Evolutionary conservation across 1,139 yeast genomes (phyloP), one percentile per base, ranked within the genome.

Genomic region (Geotrichum aggregatum): DNA sequence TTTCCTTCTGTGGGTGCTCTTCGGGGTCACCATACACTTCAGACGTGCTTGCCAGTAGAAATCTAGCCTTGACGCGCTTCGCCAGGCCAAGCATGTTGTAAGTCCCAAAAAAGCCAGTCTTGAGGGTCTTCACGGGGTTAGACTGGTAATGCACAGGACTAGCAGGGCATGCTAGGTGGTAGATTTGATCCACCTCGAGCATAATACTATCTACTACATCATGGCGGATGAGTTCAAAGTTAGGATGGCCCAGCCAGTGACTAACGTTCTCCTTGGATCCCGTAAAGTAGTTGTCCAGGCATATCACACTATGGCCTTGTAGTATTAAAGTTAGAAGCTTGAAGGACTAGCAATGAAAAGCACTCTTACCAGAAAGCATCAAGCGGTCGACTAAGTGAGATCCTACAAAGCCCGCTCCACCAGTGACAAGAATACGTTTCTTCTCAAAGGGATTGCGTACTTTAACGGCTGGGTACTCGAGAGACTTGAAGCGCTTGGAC

Each of bases 21-120:
- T 61, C 62, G 1, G 65, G 65, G 39, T 62, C 65, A 3, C 65
- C 65, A 48, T 62, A 62, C 24, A 62, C 59, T 33, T 62, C 65
- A 7, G 63, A 60, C 3, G 65, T 62, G 5, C 62, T 58, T 3
- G 65, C 61, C 14, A 62, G 52, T 19, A 62, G 48, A 42, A 62
- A 56, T 11, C 63, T 54, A 1, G 65, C 64, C 49, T 62, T 61
- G 49, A 61, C 64, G 6, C 65, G 62, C 39, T 61, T 61, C 16
- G 64, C 60, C 28, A 61, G 57, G 1, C 65, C 65, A 8, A 61
- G 59, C 65, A 61, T 61, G 55, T 61, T 61, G 54, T 60, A 61
- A 2, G 65, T 60, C 26, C 65, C 65, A 19, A 61, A 57, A 44
- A 61, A 61, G 22, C 64, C 62, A 4, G 65, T 61, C 44, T 61